These are phyloP conservation scores for Rhodotorula sp. DNA, from an alignment of 1,284 basidiomycete genomes.

Conservation along the genomic window DNA sequence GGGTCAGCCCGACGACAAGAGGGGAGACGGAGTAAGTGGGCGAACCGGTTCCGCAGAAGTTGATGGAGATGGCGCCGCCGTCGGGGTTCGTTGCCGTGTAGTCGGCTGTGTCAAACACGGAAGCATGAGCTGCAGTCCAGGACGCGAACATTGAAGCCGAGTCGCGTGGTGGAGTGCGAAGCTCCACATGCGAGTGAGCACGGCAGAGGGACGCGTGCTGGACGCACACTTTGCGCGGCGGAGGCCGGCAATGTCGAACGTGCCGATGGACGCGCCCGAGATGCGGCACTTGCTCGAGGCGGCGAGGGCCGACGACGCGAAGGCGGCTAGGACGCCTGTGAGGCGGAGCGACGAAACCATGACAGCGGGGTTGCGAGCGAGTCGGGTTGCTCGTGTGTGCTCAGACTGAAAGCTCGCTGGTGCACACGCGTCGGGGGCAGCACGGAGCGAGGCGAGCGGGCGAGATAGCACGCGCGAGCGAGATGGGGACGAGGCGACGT, in stretches of 20 bases:
- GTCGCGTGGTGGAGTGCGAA: no score
- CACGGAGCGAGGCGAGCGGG: no score
- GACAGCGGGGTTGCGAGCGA: not conserved
- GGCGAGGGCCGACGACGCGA: not conserved
- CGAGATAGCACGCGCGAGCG: no score
- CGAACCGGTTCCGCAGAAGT: conserved; percentile 30
- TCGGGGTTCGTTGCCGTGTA: conserved; percentile 28
- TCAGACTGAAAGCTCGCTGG: no score
- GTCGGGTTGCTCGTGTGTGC: no score
- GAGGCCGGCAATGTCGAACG: conserved; percentile 18
- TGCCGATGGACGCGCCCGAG: conserved; percentile 16
- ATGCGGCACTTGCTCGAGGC: conserved; percentile 14
- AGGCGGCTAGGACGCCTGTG: not conserved
- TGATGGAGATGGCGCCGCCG: conserved; percentile 21
- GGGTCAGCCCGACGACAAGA: not conserved
- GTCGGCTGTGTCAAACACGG: not conserved
- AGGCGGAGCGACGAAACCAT: not conserved
- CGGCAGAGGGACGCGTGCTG: no score
- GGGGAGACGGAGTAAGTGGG: no score
- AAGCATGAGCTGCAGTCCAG: no score
- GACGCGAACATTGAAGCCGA: no score
- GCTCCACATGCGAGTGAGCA: not conserved
- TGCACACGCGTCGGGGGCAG: no score
- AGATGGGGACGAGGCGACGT: no score
- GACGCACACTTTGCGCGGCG: conserved; percentile 9